Evolutionary conservation across 2,329 filamentous ascomycete species (phyloP).

Genomic region (Stylonectria norvegica): DNA sequence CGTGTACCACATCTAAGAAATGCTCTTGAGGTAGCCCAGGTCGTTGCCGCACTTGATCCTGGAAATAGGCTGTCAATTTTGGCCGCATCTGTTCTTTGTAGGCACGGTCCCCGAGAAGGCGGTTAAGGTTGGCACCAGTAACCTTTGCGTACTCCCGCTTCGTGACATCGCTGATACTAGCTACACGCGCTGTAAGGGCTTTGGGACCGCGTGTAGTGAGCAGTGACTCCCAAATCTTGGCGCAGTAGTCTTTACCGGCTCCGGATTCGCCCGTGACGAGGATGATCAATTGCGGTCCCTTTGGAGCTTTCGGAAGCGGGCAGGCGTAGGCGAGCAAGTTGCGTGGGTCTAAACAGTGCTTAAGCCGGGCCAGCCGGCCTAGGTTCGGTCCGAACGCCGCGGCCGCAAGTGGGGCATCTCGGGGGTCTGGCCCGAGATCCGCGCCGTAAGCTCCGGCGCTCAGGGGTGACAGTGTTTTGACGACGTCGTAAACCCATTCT

Average conservation of each 20-base stretch:
- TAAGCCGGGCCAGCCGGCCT: conserved; percentile 48
- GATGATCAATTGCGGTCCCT: conserved; percentile 47
- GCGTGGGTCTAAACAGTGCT: conserved; percentile 45
- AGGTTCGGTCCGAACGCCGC: conserved; percentile 57
- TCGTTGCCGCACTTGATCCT: conserved; percentile 39
- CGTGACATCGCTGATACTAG: conserved; percentile 56
- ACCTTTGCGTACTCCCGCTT: conserved; percentile 54
- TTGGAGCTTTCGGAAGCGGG: conserved; percentile 42
- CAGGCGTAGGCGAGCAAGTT: conserved; percentile 54
- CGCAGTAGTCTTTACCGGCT: conserved; percentile 60
- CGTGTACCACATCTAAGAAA: conserved; percentile 46
- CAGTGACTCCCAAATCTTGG: conserved; percentile 46
- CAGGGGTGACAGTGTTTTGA: conserved; percentile 43
- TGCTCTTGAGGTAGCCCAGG: conserved; percentile 49
- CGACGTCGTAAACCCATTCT: conserved; percentile 56
- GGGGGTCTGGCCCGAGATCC: conserved; percentile 60
- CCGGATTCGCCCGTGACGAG: conserved; percentile 54
- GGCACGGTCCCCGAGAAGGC: conserved; percentile 49
- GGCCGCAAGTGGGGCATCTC: conserved; percentile 49
- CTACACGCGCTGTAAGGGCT: conserved; percentile 35
- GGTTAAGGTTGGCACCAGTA: conserved; percentile 44
- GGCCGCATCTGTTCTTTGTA: conserved; percentile 61
- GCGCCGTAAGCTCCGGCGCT: conserved; percentile 54
- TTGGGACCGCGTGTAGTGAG: conserved; percentile 30
- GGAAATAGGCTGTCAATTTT: conserved; percentile 50